Percentiles rank a stretch among this genome's conserved stretches.
Evolutionary conservation across 192 early-diverging fungal genomes (phyloP).

Genomic region (Podila verticillata): DNA sequence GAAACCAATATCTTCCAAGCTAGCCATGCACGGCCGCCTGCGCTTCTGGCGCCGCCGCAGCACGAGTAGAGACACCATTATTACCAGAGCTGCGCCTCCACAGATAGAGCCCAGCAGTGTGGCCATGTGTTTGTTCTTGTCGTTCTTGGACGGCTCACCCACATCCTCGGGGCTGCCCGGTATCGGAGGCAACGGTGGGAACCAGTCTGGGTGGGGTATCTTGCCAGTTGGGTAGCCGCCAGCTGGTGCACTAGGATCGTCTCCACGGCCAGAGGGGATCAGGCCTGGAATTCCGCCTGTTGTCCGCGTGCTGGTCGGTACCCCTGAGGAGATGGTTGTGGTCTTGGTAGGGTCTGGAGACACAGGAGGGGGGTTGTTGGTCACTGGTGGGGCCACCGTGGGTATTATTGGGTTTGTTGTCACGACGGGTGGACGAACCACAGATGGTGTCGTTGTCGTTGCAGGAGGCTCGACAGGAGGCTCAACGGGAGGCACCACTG

Average conservation of each 20-base stretch:
- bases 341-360: constrained; percentile 1
- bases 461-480: not conserved
- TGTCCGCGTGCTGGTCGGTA: not conserved
- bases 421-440: too few species aligned
- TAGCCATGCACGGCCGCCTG: not conserved
- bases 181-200: constrained; percentile 1
- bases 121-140: not conserved
- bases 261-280: not conserved
- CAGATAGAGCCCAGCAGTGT: constrained; percentile 17
- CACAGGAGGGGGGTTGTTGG: not conserved
- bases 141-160: not conserved
- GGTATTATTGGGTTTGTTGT: not conserved
- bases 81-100: constrained; percentile 9
- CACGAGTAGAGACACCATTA: constrained; percentile 18
- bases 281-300: not conserved
- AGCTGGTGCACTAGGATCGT: not conserved
- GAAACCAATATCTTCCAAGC: not conserved
- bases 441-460: too few species aligned
- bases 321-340: not conserved
- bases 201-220: not conserved
- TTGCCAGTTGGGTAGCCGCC: not conserved
- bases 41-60: constrained; percentile 14
- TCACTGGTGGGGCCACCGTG: not conserved
- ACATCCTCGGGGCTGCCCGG: not conserved
- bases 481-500: not conserved